Conservation (phyloP, 2,329 filamentous ascomycete genomes). For the Alternaria sp. region DNA sequence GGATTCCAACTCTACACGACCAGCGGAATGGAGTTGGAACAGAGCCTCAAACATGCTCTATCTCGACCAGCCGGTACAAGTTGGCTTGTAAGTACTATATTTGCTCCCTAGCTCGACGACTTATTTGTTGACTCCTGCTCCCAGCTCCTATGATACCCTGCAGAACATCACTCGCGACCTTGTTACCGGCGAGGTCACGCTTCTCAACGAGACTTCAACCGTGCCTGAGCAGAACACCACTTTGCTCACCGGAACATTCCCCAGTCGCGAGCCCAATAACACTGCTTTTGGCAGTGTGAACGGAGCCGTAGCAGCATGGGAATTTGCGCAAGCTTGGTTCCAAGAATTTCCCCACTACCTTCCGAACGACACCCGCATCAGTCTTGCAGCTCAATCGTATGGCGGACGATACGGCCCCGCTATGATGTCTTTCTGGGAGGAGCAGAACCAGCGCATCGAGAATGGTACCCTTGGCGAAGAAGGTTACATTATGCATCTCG, state of each 20-base stretch:
- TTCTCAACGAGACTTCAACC: constrained; percentile 18
- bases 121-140: not conserved
- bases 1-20: constrained; percentile 13
- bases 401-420: constrained; percentile 20
- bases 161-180: constrained; percentile 29
- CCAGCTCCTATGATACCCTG: constrained; percentile 53
- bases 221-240: constrained; percentile 25
- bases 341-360: constrained; percentile 29
- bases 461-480: constrained; percentile 13
- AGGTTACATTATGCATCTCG: constrained; percentile 15
- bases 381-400: constrained; percentile 26
- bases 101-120: accelerated
- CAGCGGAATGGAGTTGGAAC: constrained; percentile 27
- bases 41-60: constrained; percentile 59
- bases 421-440: constrained; percentile 22
- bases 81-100: constrained; percentile 53
- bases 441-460: constrained; percentile 21
- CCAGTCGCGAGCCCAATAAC: constrained; percentile 23
- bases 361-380: constrained; percentile 25
- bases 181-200: constrained; percentile 14
- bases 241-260: constrained; percentile 23
- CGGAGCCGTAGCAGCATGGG: constrained; percentile 26
- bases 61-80: constrained; percentile 67
- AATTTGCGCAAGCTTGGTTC: constrained; percentile 29
- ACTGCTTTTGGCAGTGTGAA: constrained; percentile 26